Conservation (phyloP, 2,329 filamentous ascomycete species). For the Exophiala sp. region DNA sequence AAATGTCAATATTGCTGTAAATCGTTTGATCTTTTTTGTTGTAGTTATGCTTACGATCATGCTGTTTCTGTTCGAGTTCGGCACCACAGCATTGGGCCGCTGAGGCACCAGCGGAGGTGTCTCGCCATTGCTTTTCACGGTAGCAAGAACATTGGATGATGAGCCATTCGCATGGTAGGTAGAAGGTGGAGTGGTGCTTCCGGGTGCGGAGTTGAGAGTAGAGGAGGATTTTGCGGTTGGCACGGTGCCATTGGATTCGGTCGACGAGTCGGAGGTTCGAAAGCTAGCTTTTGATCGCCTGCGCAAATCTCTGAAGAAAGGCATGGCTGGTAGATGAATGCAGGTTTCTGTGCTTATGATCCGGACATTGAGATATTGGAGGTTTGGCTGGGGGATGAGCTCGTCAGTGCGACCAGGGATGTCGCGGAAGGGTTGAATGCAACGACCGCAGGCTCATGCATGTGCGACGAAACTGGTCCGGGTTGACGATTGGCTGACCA, state of each 20-base stretch:
- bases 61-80: conserved; percentile 40
- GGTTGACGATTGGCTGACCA: conserved; percentile 3
- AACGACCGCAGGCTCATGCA: conserved; percentile 20
- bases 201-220: conserved; percentile 55
- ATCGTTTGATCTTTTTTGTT: neutral
- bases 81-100: conserved; percentile 42
- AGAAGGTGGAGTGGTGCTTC: conserved; percentile 70
- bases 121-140: conserved; percentile 48
- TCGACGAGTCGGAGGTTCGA: conserved; percentile 58
- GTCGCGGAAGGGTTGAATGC: conserved; percentile 11
- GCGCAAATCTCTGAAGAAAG: conserved; percentile 70
- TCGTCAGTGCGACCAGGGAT: conserved; percentile 5
- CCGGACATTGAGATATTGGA: conserved; percentile 13
- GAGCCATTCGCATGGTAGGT: conserved; percentile 61
- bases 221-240: conserved; percentile 59
- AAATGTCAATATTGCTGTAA: conserved; percentile 1
- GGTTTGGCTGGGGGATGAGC: conserved; percentile 5
- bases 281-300: conserved; percentile 71
- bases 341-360: conserved; percentile 4
- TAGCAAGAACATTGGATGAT: conserved; percentile 53
- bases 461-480: conserved; percentile 20
- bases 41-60: conserved; percentile 34
- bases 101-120: conserved; percentile 42
- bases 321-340: conserved; percentile 33
- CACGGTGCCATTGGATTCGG: conserved; percentile 55